Base-by-base conservation (phyloP, 345 rosid species). In the Moringa oleifera region DNA sequence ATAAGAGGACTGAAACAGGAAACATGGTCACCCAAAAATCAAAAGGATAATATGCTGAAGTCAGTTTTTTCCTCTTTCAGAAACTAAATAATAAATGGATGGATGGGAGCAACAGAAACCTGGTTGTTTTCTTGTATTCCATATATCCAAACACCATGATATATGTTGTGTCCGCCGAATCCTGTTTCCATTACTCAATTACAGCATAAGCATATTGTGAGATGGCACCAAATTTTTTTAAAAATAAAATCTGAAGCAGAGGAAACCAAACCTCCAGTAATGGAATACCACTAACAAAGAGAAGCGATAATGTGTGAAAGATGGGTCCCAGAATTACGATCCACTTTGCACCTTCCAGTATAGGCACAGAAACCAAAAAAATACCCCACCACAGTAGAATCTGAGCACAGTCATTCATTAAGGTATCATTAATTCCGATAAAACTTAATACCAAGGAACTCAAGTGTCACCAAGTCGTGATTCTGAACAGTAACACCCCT, bases 361-460 rank as follows among this genome's bases (percentile, higher is more conserved):
- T 78, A 16, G 98, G 86, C 45, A 83, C 18, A 25, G 98, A 65
- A 57, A 90, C 90, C 71, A 88, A 80, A 62, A 83, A 93, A 67
- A 93, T 64, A 25, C 94, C 98, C 97, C 98, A 93, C 92, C 94
- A 88, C 0, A 90, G 85, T n/a, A 87, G 61, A 62, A 90, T 83
- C 97, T 93, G 82, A 60, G 15, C 21, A 55, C 20, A 58, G 25
- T 50, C 58, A 65, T 65, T 61, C 52, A n/a, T 64, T 46, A 36
- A 8, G 20, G 21, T 36, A n/a, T 33, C 18, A 25, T 21, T 53
- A 4, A 24, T 23, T 25, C 47, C 0, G 25, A 47, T n/a, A 19
- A 51, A 49, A 9, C 47, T n/a, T n/a, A n/a, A n/a, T n/a, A n/a
- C n/a, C n/a, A n/a, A n/a, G n/a, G n/a, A n/a, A n/a, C n/a, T n/a